Base-by-base conservation (phyloP, 176 grass and related monocot species). In the Puccinellia tenuiflora region DNA sequence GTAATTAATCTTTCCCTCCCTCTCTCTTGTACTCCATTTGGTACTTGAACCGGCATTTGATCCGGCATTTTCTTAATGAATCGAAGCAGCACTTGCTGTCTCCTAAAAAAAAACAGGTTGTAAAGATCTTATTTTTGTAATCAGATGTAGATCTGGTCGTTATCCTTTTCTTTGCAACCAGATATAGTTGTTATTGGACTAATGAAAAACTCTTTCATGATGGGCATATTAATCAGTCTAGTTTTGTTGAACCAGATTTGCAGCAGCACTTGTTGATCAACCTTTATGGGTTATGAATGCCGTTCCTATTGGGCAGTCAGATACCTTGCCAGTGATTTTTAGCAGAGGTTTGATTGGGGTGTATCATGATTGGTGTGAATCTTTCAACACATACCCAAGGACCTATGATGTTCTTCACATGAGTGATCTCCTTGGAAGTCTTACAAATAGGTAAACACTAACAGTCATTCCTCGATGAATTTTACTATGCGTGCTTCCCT, bases 211-310 rank as follows among this genome's bases (percentile, higher is more conserved):
- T 73, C 29, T 77, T 72, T 73, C n/a, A 39, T 74, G 55, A 26
- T 38, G 6, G 5, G 12, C n/a, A 75, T 86, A 39, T 37, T 86
- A 68, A 90, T 21, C 18, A 60, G 3, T 2, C 30, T 83, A 68
- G 0, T 85, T 80, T 88, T 83, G 66, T 85, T 76, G 25, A 79
- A 86, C 45, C 86, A 96, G 96, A 81, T 96, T 99, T 89, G 91
- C 93, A 11, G 89, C 96, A 76, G 89, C 91, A 83, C 85, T 99
- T 26, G 79, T 93, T 67, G 81, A 92, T 86, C 76, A 57, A 80
- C 87, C 93, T 54, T 76, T 99, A 68, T 99, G 96, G 96, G 96
- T 94, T 46, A 90, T 99, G 89, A 99, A 94, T 80, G 89, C 90
- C 6, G 89, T 87, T 20, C 91, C 87, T 80, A 54, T 81, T 63